phyloP scores from a whole-genome alignment of 345 rosid genomes.

The Acer yangbiense region DNA sequence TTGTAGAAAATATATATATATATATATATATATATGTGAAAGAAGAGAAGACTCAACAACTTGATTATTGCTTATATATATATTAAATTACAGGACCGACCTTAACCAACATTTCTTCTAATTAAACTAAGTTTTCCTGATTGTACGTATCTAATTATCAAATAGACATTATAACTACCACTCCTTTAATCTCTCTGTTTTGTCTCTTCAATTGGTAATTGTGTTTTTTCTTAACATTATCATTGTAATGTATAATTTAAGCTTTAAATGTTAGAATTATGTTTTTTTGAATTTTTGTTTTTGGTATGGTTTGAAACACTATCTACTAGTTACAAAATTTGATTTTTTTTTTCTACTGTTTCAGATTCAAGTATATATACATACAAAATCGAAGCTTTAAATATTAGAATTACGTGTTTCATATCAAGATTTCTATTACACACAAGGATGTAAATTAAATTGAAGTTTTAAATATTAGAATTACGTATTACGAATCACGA shows the following conservation, averaged over 20 bases:
- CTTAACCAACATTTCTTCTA: constrained; percentile 2
- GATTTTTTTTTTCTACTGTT: too few species aligned
- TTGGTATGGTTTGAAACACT: too few species aligned
- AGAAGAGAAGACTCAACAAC: constrained; percentile 1
- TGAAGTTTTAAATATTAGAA: neutral
- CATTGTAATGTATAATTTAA: too few species aligned
- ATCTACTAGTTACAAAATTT: too few species aligned
- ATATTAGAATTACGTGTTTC: too few species aligned
- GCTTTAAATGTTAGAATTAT: too few species aligned
- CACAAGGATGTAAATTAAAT: too few species aligned
- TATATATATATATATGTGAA: too few species aligned
- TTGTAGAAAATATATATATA: neutral
- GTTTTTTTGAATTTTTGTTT: too few species aligned
- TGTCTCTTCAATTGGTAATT: neutral
- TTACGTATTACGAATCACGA: too few species aligned
- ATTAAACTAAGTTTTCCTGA: neutral
- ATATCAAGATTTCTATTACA: too few species aligned
- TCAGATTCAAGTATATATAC: too few species aligned
- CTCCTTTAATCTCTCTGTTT: neutral
- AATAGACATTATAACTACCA: constrained; percentile 5
- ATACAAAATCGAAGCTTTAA: neutral
- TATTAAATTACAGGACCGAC: constrained; percentile 6
- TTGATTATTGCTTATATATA: neutral
- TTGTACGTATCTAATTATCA: neutral
- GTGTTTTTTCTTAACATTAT: neutral